Evolutionary conservation across 1,139 yeast species (phyloP).

Genomic region (Blastobotrys apis): DNA sequence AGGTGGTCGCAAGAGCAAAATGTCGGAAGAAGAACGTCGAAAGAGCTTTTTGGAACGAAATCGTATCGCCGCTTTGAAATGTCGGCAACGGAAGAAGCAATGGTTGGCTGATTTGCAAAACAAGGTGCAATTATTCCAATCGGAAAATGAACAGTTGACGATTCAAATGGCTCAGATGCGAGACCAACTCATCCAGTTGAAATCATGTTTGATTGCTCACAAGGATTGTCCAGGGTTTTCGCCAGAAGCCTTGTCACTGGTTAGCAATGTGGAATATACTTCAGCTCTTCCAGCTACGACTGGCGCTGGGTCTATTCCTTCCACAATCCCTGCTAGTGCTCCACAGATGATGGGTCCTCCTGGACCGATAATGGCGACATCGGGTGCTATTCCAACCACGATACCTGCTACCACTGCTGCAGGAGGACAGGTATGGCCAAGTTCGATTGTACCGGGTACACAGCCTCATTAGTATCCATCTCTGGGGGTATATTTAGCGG

Average conservation of each 20-base stretch:
- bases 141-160: slow-evolving; percentile 66
- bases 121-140: slow-evolving; percentile 63
- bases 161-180: slow-evolving; percentile 54
- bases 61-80: slow-evolving; percentile 91
- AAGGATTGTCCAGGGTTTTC: slow-evolving; percentile 17
- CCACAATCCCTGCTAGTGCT: neutral
- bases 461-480: too few species aligned
- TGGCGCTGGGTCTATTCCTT: neutral
- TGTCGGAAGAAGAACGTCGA: slow-evolving; percentile 65
- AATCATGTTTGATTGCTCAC: slow-evolving; percentile 26
- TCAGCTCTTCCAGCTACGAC: neutral
- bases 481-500: too few species aligned
- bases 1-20: slow-evolving; percentile 27
- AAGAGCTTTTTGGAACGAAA: slow-evolving; percentile 83
- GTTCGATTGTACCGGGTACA: too few species aligned
- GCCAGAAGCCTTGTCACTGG: slow-evolving; percentile 10
- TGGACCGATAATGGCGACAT: too few species aligned
- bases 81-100: slow-evolving; percentile 92
- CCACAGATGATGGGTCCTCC: too few species aligned
- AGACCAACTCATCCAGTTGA: slow-evolving; percentile 54
- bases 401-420: too few species aligned
- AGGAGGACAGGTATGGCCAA: too few species aligned
- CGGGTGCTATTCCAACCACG: too few species aligned
- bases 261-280: slow-evolving; percentile 1
- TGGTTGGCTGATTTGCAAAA: slow-evolving; percentile 78